Percentiles rank a stretch among this genome's conserved stretches.
These are phyloP conservation scores for Clarireedia homoeocarpa DNA, from an alignment of 2,329 filamentous ascomycete genomes.

Conservation along the genomic window DNA sequence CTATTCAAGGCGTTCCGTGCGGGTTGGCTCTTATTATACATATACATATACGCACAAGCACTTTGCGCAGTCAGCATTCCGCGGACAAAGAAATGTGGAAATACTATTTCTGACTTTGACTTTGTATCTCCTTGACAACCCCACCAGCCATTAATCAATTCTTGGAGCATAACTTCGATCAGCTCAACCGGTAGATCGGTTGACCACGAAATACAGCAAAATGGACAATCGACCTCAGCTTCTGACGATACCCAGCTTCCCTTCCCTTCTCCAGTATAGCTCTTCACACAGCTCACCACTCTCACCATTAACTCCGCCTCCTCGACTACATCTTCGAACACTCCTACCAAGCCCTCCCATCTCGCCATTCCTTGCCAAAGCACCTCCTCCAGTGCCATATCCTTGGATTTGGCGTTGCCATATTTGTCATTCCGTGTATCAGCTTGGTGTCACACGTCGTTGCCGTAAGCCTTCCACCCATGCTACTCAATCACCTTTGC, in stretches of 20 bases:
- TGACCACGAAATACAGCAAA: neutral
- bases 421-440: constrained; percentile 26
- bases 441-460: constrained; percentile 29
- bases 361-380: constrained; percentile 5
- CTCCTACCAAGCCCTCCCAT: constrained; percentile 6
- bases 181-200: neutral
- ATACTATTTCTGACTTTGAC: neutral
- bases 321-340: constrained; percentile 3
- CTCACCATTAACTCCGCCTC: constrained; percentile 5
- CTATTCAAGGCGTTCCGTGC: no score
- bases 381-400: constrained; percentile 21
- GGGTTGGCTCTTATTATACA: neutral
- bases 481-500: neutral
- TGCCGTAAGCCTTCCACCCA: constrained; percentile 16
- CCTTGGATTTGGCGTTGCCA: constrained; percentile 33
- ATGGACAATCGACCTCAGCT: constrained; percentile 4
- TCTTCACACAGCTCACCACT: constrained; percentile 1
- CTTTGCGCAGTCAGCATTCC: neutral
- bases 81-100: neutral
- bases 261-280: neutral
- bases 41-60: neutral
- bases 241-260: neutral
- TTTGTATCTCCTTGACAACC: no score
- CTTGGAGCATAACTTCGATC: no score
- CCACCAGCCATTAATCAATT: no score